Conservation (phyloP, 345 rosid species). For the Luvunga scandens region DNA sequence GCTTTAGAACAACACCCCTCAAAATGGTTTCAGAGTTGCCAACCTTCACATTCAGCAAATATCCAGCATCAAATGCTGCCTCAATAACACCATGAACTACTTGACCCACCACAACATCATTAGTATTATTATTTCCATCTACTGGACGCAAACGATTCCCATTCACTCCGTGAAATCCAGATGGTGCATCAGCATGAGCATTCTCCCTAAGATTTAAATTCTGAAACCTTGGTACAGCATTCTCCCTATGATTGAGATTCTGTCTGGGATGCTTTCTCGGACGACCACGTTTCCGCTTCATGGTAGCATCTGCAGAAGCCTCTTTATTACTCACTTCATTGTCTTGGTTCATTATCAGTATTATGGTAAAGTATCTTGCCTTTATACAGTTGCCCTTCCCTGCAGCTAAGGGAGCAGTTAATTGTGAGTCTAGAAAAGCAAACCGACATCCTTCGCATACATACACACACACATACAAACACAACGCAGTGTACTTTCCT, state of each 20-base stretch:
- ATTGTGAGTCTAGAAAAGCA: conserved; percentile 8
- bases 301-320: conserved; percentile 38
- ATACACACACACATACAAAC: neutral
- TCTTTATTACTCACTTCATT: conserved; percentile 38
- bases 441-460: neutral
- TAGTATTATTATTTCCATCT: conserved; percentile 25
- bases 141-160: conserved; percentile 34
- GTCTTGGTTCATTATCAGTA: conserved; percentile 44
- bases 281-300: conserved; percentile 84
- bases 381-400: conserved; percentile 14
- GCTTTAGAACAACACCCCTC: conserved; percentile 84
- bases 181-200: conserved; percentile 25
- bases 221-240: conserved; percentile 20
- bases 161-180: conserved; percentile 32
- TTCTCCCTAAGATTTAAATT: conserved; percentile 31
- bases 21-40: conserved; percentile 53
- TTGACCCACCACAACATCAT: conserved; percentile 61
- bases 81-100: conserved; percentile 66
- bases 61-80: conserved; percentile 76
- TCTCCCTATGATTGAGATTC: conserved; percentile 18
- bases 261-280: conserved; percentile 64
- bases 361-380: conserved; percentile 1
- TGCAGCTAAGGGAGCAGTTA: conserved; percentile 7
- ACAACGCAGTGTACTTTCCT: neutral
- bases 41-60: conserved; percentile 64